These are phyloP conservation scores for Cyberlindnera lachancei DNA, from an alignment of 805 yeast species.

Conservation along the genomic window DNA sequence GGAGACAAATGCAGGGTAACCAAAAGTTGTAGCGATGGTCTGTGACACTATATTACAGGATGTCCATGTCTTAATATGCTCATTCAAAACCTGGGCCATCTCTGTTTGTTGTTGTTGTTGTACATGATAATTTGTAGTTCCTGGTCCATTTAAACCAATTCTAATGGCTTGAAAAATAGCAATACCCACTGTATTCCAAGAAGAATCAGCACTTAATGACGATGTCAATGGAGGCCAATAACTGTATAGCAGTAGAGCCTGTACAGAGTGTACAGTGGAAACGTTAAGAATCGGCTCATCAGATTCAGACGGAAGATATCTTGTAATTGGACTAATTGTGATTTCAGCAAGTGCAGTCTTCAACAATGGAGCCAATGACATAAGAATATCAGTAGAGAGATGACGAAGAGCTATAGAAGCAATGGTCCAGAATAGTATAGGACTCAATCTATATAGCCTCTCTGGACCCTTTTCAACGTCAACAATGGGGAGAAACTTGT, in stretches of 20 bases:
- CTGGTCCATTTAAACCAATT: slow-evolving; percentile 84
- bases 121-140: slow-evolving; percentile 37
- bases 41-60: slow-evolving; percentile 87
- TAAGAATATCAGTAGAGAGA: slow-evolving; percentile 36
- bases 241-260: slow-evolving; percentile 81
- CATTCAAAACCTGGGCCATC: slow-evolving; percentile 40
- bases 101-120: slow-evolving; percentile 28
- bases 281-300: slow-evolving; percentile 82
- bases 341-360: slow-evolving; percentile 79
- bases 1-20: slow-evolving; percentile 88
- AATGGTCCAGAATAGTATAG: slow-evolving; percentile 89
- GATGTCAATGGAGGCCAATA: slow-evolving; percentile 97
- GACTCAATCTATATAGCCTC: slow-evolving; percentile 67
- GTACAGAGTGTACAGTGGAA: slow-evolving; percentile 89
- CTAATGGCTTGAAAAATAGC: slow-evolving; percentile 91
- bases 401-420: slow-evolving; percentile 79
- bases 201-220: slow-evolving; percentile 88
- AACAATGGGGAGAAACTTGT: slow-evolving; percentile 81
- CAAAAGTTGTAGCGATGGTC: slow-evolving; percentile 84
- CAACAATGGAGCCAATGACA: slow-evolving; percentile 58
- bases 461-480: slow-evolving; percentile 81
- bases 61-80: slow-evolving; percentile 89
- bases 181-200: slow-evolving; percentile 92
- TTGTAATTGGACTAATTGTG: slow-evolving; percentile 82
- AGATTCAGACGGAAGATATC: slow-evolving; percentile 70